Conservation (phyloP, 2,329 filamentous ascomycete species). For the Bipolaris sorokiniana region DNA sequence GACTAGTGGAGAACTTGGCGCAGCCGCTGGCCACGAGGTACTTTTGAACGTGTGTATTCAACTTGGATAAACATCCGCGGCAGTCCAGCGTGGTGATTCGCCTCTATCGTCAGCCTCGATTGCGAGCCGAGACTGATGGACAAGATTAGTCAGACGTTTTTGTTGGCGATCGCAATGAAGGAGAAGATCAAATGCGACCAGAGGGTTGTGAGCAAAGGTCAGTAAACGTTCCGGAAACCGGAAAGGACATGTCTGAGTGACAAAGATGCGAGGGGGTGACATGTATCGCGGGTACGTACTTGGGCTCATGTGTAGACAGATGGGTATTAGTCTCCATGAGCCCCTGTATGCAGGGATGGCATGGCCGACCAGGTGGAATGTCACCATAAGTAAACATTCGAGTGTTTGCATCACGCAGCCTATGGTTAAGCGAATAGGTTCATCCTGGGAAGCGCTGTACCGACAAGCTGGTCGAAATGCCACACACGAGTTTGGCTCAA, state of each 20-base stretch:
- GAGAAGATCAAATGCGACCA: background rate
- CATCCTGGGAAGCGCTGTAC: background rate
- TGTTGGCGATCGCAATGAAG: background rate
- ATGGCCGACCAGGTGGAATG: background rate
- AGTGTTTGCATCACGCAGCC: background rate
- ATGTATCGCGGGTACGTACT: background rate
- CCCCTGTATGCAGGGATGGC: background rate
- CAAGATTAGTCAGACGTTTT: background rate
- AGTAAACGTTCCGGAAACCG: background rate
- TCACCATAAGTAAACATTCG: background rate
- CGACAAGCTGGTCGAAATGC: background rate
- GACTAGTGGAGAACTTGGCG: background rate
- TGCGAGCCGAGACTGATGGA: background rate
- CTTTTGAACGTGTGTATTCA: background rate
- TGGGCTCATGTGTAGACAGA: background rate
- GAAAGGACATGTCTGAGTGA: background rate
- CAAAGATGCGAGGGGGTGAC: background rate
- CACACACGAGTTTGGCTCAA: background rate
- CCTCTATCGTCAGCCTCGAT: background rate
- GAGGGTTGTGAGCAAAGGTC: background rate
- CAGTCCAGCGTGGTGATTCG: background rate
- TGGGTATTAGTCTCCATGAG: background rate
- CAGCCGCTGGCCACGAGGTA: background rate
- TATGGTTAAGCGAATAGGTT: background rate
- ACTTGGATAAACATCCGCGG: background rate